These are phyloP conservation scores for Sugiyamaella floridensis DNA, from an alignment of 805 yeast genomes.

Conservation along the genomic window DNA sequence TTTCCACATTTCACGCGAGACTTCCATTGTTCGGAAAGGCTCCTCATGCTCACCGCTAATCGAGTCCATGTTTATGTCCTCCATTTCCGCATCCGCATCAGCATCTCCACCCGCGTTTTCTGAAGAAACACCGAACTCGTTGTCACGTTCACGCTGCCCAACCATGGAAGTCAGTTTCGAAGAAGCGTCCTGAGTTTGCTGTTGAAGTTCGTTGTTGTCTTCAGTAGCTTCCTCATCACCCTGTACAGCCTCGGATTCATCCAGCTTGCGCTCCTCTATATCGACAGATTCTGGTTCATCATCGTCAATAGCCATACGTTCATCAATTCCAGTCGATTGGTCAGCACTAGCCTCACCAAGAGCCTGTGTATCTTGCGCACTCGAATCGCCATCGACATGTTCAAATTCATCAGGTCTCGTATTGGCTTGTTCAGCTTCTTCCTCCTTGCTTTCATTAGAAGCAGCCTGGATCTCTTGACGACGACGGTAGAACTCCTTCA, in stretches of 20 bases:
- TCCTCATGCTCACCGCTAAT: constrained; percentile 3
- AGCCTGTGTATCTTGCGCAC: constrained; percentile 81
- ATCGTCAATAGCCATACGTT: constrained; percentile 33
- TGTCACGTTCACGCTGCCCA: constrained; percentile 26
- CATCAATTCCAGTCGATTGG: constrained; percentile 61
- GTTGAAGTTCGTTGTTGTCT: constrained; percentile 25
- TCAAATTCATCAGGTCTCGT: constrained; percentile 75
- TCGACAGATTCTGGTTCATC: constrained; percentile 23
- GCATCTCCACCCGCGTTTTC: constrained; percentile 3
- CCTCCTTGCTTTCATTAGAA: constrained; percentile 35
- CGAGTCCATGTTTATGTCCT: not conserved
- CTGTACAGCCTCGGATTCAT: constrained; percentile 24
- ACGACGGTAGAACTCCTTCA: constrained; percentile 87
- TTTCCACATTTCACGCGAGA: constrained; percentile 75
- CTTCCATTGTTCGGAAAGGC: constrained; percentile 51
- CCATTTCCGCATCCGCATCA: constrained; percentile 1
- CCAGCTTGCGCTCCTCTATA: constrained; percentile 25
- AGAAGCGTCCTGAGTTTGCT: constrained; percentile 13
- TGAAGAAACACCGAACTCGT: not conserved
- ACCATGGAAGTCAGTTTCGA: constrained; percentile 2
- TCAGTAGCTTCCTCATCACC: constrained; percentile 29
- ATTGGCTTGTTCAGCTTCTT: constrained; percentile 20
- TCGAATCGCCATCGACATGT: constrained; percentile 45
- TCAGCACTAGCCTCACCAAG: constrained; percentile 83
- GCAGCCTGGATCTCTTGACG: constrained; percentile 80